These are phyloP conservation scores for Cinchona pubescens DNA, from an alignment of 257 asterid species.

Conservation along the genomic window DNA sequence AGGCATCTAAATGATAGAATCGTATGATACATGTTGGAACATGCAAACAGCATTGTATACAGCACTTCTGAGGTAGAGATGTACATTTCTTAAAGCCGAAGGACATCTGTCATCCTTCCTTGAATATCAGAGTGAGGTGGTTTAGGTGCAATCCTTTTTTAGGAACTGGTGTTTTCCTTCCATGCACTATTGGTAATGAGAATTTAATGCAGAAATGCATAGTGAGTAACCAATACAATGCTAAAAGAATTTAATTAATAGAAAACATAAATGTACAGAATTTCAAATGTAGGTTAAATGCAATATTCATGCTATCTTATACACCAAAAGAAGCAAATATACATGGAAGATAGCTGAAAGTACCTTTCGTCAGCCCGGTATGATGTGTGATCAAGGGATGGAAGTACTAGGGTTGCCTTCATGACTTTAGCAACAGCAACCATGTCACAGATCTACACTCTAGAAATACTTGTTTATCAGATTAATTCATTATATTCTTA, in stretches of 20 bases:
- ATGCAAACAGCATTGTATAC: not conserved
- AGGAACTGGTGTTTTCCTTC: not conserved
- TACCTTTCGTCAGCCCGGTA: conserved; percentile 98
- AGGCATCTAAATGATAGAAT: not conserved
- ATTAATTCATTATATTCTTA: conserved; percentile 26
- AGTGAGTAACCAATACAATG: not conserved
- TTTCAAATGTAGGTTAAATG: not conserved
- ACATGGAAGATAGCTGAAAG: conserved; percentile 16
- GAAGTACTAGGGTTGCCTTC: conserved; percentile 94
- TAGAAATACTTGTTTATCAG: conserved; percentile 64
- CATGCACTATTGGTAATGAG: not conserved
- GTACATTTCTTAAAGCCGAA: conserved; percentile 12
- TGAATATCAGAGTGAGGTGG: not conserved
- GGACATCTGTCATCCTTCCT: not conserved
- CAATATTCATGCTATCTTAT: not conserved
- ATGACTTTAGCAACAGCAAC: conserved; percentile 90
- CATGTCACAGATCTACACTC: conserved; percentile 99
- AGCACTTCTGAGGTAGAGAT: not conserved
- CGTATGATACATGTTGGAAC: not conserved
- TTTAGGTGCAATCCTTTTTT: not conserved
- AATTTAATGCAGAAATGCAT: not conserved
- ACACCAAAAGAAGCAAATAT: not conserved
- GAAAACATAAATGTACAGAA: not conserved
- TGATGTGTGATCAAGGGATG: conserved; percentile 92
- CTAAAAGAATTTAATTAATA: not conserved